A percentile compares a stretch with the other conserved stretches of the same genome.
These are phyloP conservation scores for Piper betle DNA, from an alignment of 164 flowering plant genomes.

Conservation along the genomic window DNA sequence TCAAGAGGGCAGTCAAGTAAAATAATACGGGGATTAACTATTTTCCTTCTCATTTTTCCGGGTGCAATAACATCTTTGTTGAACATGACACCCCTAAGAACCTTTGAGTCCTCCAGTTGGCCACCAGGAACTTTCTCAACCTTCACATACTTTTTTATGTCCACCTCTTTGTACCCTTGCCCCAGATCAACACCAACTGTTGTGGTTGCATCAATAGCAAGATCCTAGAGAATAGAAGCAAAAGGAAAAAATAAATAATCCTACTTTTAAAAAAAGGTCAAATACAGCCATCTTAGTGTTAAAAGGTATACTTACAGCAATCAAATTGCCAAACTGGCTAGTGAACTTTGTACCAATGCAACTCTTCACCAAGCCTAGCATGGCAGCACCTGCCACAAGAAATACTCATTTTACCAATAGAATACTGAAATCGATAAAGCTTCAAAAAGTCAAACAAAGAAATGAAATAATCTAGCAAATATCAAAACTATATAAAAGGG, in stretches of 20 bases:
- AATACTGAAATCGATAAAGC: too few relatives aligned
- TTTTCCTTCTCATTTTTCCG: conserved; percentile 94
- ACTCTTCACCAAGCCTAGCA: conserved; percentile 80
- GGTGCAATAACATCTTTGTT: conserved; percentile 95
- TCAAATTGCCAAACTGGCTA: conserved; percentile 81
- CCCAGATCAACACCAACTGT: conserved; percentile 90
- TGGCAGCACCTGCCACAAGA: conserved; percentile 40
- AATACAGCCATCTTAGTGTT: background rate
- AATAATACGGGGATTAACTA: conserved; percentile 77
- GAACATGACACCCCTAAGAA: conserved; percentile 87
- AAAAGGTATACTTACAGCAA: conserved; percentile 50
- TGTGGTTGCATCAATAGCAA: conserved; percentile 86
- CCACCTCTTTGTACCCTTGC: conserved; percentile 82
- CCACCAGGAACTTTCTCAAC: conserved; percentile 98
- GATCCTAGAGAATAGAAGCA: conserved; percentile 36
- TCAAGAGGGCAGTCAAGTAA: conserved; percentile 92
- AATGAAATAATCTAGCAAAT: too few relatives aligned
- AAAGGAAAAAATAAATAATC: background rate
- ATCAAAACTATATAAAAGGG: too few relatives aligned
- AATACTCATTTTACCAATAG: too few relatives aligned
- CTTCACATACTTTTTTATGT: conserved; percentile 85
- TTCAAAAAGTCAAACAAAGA: too few relatives aligned
- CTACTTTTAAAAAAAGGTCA: background rate
- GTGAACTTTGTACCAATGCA: conserved; percentile 94
- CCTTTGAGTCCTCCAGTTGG: conserved; percentile 84